Evolutionary conservation across 192 early-diverging fungal species (phyloP).

Genomic region (Chytriomyces sp.): DNA sequence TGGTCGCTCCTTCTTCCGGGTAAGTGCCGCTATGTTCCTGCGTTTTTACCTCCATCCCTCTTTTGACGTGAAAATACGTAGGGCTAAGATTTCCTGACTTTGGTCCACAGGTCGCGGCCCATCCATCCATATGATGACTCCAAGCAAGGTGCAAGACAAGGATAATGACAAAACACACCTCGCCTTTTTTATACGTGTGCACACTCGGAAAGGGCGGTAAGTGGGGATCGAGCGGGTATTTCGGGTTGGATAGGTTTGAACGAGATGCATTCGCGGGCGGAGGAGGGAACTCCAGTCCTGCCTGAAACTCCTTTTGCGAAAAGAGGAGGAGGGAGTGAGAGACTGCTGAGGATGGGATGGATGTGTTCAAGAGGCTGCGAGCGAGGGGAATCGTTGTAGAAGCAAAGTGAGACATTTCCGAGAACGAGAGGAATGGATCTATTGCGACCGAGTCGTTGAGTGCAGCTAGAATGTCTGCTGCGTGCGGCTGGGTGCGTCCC

Average conservation of each 20-base stretch:
- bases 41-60: no score
- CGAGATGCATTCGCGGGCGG: neutral
- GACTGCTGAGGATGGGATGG: neutral
- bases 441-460: neutral
- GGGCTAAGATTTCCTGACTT: no score
- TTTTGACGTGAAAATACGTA: no score
- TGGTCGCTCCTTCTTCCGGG: neutral
- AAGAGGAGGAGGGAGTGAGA: slow-evolving; percentile 2
- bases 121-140: no score
- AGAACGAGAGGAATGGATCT: no score
- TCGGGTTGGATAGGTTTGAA: neutral
- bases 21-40: neutral
- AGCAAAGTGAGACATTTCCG: no score
- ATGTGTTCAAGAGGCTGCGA: no score
- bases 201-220: slow-evolving; percentile 29
- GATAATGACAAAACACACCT: no score
- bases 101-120: no score
- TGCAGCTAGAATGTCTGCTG: neutral
- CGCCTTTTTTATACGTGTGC: slow-evolving; percentile 29
- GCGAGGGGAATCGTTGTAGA: no score
- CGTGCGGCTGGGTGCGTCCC: neutral
- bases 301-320: slow-evolving; percentile 8
- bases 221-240: neutral
- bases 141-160: no score
- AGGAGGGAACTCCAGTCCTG: neutral